Base-by-base conservation (phyloP, 1,284 basidiomycete species). In the Irpex sp. region DNA sequence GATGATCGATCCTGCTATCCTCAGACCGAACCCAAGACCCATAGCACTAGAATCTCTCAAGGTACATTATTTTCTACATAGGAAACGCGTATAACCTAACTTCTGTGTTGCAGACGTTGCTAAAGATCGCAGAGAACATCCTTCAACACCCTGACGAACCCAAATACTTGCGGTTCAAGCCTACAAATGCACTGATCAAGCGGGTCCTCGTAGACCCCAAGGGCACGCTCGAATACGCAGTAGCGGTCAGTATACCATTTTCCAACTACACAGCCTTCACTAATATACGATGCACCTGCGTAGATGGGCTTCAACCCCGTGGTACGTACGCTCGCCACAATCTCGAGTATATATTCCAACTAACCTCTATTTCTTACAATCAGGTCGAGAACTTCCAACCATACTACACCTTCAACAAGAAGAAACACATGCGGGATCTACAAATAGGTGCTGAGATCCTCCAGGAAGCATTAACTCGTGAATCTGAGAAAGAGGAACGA, bases 1-100 rank as follows among this genome's bases (percentile, higher is more conserved):
- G 56, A 78, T 93, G 63, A 82, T 92, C 64, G 87, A 88, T 70
- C 90, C 89, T 49, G 90, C 89, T n/a, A 92, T 93, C 68, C 71
- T 84, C 60, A 81, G 91, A 4, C 87, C 85, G 3, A 92, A 92
- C 71, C 74, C 86, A n/a, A 82, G 82, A 65, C 81, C 83, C 61
- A 77, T 83, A 60, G 86, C 86, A 1, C 70, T 83, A 66, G 78
- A 82, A 64, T 82, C 89, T 60, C 76, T 93, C 68, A 85, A 85
- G 81, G 91, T 86, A 80, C 68, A 38, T 55, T 65, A 49, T 34
- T 19, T 48, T 52, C 13, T 59, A 13, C 2, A 8, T 13, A 1
- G 26, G 11, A 11, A 26, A 19, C 17, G 19, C 51, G 6, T 31
- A 52, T 52, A 19, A 9, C 3, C 54, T 56, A 15, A 56, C 54